A percentile compares a stretch with the other conserved stretches of the same genome.
Evolutionary conservation across 345 rosid genomes (phyloP).

Genomic region (Xanthoceras sorbifolium): DNA sequence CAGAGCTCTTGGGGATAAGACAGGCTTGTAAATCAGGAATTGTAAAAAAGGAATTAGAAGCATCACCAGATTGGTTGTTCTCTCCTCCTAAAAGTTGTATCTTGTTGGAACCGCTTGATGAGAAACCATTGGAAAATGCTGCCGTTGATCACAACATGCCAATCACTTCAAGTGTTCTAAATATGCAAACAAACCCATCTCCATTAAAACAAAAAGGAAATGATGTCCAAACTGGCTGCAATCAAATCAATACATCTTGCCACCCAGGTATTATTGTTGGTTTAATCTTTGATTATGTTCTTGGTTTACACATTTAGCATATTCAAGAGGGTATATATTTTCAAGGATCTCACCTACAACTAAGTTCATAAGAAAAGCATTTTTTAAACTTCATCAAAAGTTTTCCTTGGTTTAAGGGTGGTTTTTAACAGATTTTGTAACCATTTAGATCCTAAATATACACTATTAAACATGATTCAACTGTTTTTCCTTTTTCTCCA

Average conservation of each 20-base stretch:
- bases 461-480: neutral
- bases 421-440: too few relatives aligned
- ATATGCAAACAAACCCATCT: slow-evolving; percentile 19
- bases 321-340: neutral
- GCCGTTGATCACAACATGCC: slow-evolving; percentile 25
- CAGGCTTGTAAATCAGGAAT: slow-evolving; percentile 41
- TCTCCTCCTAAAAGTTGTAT: slow-evolving; percentile 91
- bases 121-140: slow-evolving; percentile 29
- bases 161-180: slow-evolving; percentile 13
- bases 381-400: too few relatives aligned
- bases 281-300: slow-evolving; percentile 9
- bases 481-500: neutral
- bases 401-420: too few relatives aligned
- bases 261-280: slow-evolving; percentile 19
- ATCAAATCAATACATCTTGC: slow-evolving; percentile 19
- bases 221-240: slow-evolving; percentile 17
- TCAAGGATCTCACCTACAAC: too few relatives aligned
- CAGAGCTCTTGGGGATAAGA: slow-evolving; percentile 70
- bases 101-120: slow-evolving; percentile 63
- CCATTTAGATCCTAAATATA: too few relatives aligned
- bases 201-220: slow-evolving; percentile 22
- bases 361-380: neutral
- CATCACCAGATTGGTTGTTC: slow-evolving; percentile 78
- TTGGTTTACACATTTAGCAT: neutral
- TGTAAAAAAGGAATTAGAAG: slow-evolving; percentile 46